phyloP scores from a whole-genome alignment of 2,329 filamentous ascomycete genomes.

The Cladosporium sp. region DNA sequence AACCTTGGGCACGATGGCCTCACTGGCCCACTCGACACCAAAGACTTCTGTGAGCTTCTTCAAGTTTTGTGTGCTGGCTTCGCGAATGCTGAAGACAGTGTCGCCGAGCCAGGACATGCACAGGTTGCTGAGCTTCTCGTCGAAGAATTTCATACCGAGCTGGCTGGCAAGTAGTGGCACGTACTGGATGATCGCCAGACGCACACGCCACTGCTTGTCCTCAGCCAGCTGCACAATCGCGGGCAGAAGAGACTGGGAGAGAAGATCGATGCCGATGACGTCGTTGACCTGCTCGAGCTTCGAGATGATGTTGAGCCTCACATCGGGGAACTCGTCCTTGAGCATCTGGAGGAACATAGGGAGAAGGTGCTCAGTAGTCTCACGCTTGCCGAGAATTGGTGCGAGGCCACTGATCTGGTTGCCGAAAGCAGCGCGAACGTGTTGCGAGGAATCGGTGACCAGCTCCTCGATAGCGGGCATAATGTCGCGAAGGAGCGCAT shows the following conservation, averaged over 20 bases:
- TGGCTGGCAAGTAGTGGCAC: constrained; percentile 95
- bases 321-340: constrained; percentile 98
- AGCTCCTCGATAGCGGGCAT: constrained; percentile 96
- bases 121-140: constrained; percentile 90
- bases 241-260: constrained; percentile 93
- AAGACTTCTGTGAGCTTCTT: constrained; percentile 99
- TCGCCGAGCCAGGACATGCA: constrained; percentile 99
- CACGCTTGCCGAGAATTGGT: constrained; percentile 95
- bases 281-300: constrained; percentile 98
- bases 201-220: constrained; percentile 98
- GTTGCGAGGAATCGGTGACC: constrained; percentile 93
- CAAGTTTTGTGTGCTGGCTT: constrained; percentile 94
- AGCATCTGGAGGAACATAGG: constrained; percentile 99
- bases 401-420: constrained; percentile 97
- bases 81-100: constrained; percentile 96
- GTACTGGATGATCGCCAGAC: constrained; percentile 98
- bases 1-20: constrained; percentile 97
- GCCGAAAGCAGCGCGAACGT: constrained; percentile 91
- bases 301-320: constrained; percentile 98
- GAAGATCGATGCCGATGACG: constrained; percentile 95
- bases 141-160: constrained; percentile 95
- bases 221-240: constrained; percentile 97
- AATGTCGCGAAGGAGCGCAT: constrained; percentile 88
- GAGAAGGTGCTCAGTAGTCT: constrained; percentile 95
- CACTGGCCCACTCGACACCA: constrained; percentile 94